Evolutionary conservation across 306 rosid genomes (phyloP), one percentile per base, ranked within the genome.

Genomic region (Cucurbita pepo): DNA sequence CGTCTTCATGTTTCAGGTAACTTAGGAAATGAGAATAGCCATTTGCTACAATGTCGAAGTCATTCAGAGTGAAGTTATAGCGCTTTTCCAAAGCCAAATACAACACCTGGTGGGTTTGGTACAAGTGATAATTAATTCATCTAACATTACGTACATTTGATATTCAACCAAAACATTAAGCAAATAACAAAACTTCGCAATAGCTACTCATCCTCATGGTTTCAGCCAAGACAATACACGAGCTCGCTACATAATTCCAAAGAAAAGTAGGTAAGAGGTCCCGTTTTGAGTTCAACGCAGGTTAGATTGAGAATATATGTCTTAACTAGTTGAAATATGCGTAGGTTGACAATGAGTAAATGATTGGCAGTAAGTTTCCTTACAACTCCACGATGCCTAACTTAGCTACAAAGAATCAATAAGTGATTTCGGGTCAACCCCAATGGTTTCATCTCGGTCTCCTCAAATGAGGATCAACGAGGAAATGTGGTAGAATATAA

Each of bases 1-100:
- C 88, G 65, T 65, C 75, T 13, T 83, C 94, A 18, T 71, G 85
- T 76, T 19, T 81, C 50, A 94, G 58, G 81, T 83, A 89, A 73
- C 87, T 87, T 56, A 77, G 86, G 82, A 94, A 94, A 85, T 80
- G 92, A 21, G 82, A 81, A 71, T 89, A 94, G 66, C 96, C 96
- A 78, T 90, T 88, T 77, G 95, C 92, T 69, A 87, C 88, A 56
- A 93, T 86, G 80, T 90, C 89, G 48, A 90, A 86, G 79, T 88
- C 96, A 54, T 82, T 74, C 61, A 90, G 80, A 77, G 92, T 89
- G 87, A 90, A 94, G 83, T 94, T 94, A 83, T 86, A 94, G 52
- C 96, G 96, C 85, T 89, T 94, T 73, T 90, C 97, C 77, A 94
- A 51, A 14, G 91, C 92, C 77, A 90, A 57, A 83, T 83, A 94